Evolutionary conservation across 2,329 filamentous ascomycete genomes (phyloP), one percentile per base, ranked within the genome.

Genomic region (Monascus ruber): DNA sequence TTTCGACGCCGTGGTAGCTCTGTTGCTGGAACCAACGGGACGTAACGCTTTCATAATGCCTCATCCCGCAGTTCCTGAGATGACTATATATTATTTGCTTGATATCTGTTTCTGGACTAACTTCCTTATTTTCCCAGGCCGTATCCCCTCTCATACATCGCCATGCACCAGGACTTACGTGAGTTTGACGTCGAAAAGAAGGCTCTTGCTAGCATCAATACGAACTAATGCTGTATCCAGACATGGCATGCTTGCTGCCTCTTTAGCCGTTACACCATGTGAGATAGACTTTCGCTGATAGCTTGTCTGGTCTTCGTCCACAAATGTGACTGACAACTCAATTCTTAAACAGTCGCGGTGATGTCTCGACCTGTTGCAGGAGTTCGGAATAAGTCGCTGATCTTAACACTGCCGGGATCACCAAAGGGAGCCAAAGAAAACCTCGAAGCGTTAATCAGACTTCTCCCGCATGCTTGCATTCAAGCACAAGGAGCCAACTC

Each of bases 391-490:
- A 79, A 78, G 43, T 81, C 85, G 1, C 63, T 98, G 38, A 83
- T 98, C 24, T 66, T 95, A 45, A 98, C 91, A 0, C 69, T 98
- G 3, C 91, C 91, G 0, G 91, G 91, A 1, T 96, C 89, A 0
- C 91, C 91, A 0, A 96, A 96, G 60, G 91, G 88, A 1, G 91
- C 91, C 6, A 85, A 79, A 54, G 91, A 98, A 66, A 98, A 96
- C 55, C 73, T 98, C 0, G 79, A 91, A 54, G 81, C 88, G 1
- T 72, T 98, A 5, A 68, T 98, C 45, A 93, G 87, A 56, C 78
- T 89, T n/a, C 66, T 98, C 5, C 88, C 89, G 0, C 91, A 98
- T 63, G 91, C 91, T n/a, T 98, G 91, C 50, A 67, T 84, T 5
- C 89, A 96, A 66, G 84, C 85, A 26, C 78, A 83, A 0, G 91